Percentiles rank a stretch among this genome's conserved stretches.
Conservation (phyloP, 176 grass and related monocot species). For the Bromus sterilis region DNA sequence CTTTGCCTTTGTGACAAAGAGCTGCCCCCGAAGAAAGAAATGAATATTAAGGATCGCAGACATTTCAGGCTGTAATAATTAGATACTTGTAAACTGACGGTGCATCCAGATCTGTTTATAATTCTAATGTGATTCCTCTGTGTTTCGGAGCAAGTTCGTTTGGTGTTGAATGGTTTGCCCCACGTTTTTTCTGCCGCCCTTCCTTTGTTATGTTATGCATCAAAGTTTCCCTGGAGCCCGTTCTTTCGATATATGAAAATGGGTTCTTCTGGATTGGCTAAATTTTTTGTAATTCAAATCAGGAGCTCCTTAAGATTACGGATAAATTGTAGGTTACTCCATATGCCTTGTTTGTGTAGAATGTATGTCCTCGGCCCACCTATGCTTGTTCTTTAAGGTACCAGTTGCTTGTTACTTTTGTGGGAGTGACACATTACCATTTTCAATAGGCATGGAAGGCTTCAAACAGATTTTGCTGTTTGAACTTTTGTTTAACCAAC, state of each 20-base stretch:
- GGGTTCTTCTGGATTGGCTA: neutral
- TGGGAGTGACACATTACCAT: no score
- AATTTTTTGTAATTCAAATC: neutral
- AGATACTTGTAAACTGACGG: neutral
- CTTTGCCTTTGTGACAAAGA: slow-evolving; percentile 49
- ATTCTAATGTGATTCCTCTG: neutral
- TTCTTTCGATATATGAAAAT: neutral
- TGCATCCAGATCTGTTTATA: neutral
- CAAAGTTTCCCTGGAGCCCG: neutral
- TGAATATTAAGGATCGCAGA: slow-evolving; percentile 22
- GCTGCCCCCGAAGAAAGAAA: slow-evolving; percentile 24
- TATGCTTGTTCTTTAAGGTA: neutral
- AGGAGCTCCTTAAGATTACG: neutral
- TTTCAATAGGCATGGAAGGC: no score
- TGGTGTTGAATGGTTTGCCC: neutral
- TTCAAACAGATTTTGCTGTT: no score
- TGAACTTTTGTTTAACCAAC: no score
- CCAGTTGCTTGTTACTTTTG: no score
- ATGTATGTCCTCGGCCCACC: neutral
- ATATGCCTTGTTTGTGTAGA: neutral
- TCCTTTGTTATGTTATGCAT: neutral
- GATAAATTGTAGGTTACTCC: neutral
- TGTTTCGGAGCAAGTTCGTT: neutral
- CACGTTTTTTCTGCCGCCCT: neutral
- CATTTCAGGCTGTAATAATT: slow-evolving; percentile 15